Conservation (phyloP, 306 rosid genomes). For the Geum urbanum region DNA sequence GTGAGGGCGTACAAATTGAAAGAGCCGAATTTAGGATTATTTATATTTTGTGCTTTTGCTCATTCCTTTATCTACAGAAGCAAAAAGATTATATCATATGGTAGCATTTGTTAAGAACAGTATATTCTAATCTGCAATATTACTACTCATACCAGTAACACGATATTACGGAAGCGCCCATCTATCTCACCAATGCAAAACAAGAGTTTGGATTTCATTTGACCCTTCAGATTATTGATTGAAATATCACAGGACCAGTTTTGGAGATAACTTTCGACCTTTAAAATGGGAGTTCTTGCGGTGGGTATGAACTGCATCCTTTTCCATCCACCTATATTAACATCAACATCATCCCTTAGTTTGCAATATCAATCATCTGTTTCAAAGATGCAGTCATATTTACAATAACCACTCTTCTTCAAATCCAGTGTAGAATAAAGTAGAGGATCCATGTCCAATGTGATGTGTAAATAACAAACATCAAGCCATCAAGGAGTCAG, state of each 20-base stretch:
- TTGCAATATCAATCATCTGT: not conserved
- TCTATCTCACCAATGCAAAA: constrained; percentile 67
- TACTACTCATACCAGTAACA: constrained; percentile 62
- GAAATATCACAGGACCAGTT: constrained; percentile 83
- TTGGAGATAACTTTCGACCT: constrained; percentile 45
- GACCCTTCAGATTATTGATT: constrained; percentile 70
- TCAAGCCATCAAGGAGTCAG: not conserved
- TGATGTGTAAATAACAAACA: not conserved
- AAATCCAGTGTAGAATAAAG: not conserved
- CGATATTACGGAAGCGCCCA: constrained; percentile 71
- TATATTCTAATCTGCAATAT: constrained; percentile 23
- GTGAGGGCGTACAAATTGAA: constrained; percentile 83
- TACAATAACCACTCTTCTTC: not conserved
- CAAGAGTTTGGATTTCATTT: constrained; percentile 74
- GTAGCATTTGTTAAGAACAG: constrained; percentile 24
- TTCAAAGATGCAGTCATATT: not conserved
- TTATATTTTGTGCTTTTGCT: constrained; percentile 82
- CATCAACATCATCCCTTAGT: not conserved
- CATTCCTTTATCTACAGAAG: constrained; percentile 88
- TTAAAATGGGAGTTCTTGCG: constrained; percentile 86
- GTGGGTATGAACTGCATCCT: constrained; percentile 43
- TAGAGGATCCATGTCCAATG: constrained; percentile 4
- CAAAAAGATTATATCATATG: constrained; percentile 32
- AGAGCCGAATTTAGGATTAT: constrained; percentile 63
- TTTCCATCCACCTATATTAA: constrained; percentile 56